A percentile compares a stretch with the other conserved stretches of the same genome.
Evolutionary conservation across 1,284 basidiomycete species (phyloP).

Genomic region (Omphalotus olearius): DNA sequence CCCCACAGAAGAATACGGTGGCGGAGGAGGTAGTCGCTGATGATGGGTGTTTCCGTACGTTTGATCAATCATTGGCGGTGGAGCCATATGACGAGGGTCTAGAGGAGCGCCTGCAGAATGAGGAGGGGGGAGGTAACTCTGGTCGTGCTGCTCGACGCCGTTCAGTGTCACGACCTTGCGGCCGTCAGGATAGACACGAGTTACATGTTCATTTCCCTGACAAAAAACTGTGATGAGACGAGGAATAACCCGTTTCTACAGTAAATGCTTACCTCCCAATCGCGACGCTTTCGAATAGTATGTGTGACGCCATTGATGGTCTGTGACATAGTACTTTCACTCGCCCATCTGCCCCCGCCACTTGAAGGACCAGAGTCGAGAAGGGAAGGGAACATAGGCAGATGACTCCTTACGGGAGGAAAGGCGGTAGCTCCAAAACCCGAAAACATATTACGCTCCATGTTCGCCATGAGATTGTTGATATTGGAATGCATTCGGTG

Average conservation of each 20-base stretch:
- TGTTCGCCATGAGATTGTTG: slow-evolving; percentile 25
- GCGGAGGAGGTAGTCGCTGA: slow-evolving; percentile 6
- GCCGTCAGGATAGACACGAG: slow-evolving; percentile 60
- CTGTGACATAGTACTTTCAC: slow-evolving; percentile 49
- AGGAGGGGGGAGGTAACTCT: slow-evolving; percentile 5
- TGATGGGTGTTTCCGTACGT: background rate
- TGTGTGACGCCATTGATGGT: slow-evolving; percentile 65
- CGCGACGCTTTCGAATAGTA: slow-evolving; percentile 50
- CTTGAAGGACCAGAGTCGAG: slow-evolving; percentile 14
- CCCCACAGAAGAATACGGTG: slow-evolving; percentile 3
- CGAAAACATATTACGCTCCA: slow-evolving; percentile 26
- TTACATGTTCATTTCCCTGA: slow-evolving; percentile 72
- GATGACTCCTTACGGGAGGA: slow-evolving; percentile 17
- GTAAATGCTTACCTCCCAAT: slow-evolving; percentile 42
- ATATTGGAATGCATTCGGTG: slow-evolving; percentile 28
- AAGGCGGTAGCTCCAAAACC: slow-evolving; percentile 15
- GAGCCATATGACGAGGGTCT: background rate
- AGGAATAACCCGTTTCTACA: slow-evolving; percentile 8
- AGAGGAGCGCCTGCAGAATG: slow-evolving; percentile 1
- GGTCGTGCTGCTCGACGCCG: slow-evolving; percentile 52
- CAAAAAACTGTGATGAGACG: slow-evolving; percentile 2
- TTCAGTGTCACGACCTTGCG: slow-evolving; percentile 61
- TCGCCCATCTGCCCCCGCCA: slow-evolving; percentile 37
- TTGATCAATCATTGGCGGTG: background rate
- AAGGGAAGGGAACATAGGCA: slow-evolving; percentile 4